Evolutionary conservation across 2,329 filamentous ascomycete species (phyloP), one percentile per base, ranked within the genome.

Genomic region (Aspergillus aculeatinus): DNA sequence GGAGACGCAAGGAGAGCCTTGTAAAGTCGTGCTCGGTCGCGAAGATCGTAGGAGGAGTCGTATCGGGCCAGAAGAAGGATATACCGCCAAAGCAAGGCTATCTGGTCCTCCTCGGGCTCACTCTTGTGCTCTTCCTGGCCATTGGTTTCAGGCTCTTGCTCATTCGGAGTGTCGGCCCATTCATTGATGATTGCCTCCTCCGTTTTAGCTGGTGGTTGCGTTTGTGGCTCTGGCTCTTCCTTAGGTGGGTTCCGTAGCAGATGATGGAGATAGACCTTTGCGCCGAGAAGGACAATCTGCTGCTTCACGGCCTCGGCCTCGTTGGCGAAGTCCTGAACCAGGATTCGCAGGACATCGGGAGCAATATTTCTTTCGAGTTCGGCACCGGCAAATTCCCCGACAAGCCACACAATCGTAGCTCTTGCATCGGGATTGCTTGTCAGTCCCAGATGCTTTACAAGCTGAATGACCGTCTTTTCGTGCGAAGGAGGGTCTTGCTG

Each of bases 381-480:
- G 2, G 89, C 76, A 0, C 92, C 91, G 0, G 94, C 87, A 68
- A 96, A 98, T 75, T 99, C 95, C 50, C 95, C 95, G 0, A 98
- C 93, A 0, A 99, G 85, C 95, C 95, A 99, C 67, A 99, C 90
- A 64, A 99, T 97, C 53, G 91, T 96, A 3, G 95, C 95, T 65
- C 95, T 85, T 3, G 95, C 95, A 62, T 92, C 89, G 1, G 95
- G 88, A 62, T 95, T 93, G 0, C 90, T 91, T 1, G 92, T 91
- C 3, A 89, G 90, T 70, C 97, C 95, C 2, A 99, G 85, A 63
- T 96, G 93, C 76, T 92, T 95, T 5, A 95, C 95, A 52, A 99
- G 79, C 51, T 92, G 86, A 35, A 98, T 86, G 1, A 98, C 92
- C 0, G 95, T 99, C 48, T 88, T 89, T 11, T 87, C 84, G 72